Evolutionary conservation across 1,284 basidiomycete species (phyloP).

Genomic region (Irpex sp.): DNA sequence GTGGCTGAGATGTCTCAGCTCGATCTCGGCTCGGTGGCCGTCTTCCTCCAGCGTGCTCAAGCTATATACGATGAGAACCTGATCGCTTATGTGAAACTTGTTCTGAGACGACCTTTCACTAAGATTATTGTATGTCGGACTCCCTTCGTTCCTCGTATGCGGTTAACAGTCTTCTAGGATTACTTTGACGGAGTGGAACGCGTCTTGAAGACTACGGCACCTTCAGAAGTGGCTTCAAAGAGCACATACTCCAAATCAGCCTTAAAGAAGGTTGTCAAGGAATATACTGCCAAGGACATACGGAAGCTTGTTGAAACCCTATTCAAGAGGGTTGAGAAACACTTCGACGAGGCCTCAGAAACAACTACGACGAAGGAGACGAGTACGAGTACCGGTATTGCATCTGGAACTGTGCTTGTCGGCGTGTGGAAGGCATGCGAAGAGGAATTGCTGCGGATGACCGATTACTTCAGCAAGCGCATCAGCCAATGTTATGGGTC

Average conservation of each 20-base stretch:
- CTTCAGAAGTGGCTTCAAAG: conserved; percentile 77
- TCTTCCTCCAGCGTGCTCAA: conserved; percentile 73
- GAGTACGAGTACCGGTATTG: conserved; percentile 40
- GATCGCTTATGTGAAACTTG: conserved; percentile 78
- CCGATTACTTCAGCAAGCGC: conserved; percentile 60
- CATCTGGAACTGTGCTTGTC: conserved; percentile 65
- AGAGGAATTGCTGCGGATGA: conserved; percentile 70
- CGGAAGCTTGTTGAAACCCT: conserved; percentile 83
- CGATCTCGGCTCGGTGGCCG: conserved; percentile 61
- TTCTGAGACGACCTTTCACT: conserved; percentile 81
- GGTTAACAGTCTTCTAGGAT: conserved; percentile 50
- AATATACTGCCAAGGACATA: conserved; percentile 84
- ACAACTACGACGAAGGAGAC: conserved; percentile 53
- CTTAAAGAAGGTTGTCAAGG: conserved; percentile 82
- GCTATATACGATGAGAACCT: conserved; percentile 86
- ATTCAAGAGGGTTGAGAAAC: conserved; percentile 91
- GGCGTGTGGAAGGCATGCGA: conserved; percentile 89
- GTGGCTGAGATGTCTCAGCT: conserved; percentile 73
- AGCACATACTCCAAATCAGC: conserved; percentile 72
- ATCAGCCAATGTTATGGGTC: conserved; percentile 78
- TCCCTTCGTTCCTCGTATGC: not conserved
- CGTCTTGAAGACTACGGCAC: conserved; percentile 74
- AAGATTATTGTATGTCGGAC: conserved; percentile 73
- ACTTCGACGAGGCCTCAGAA: conserved; percentile 79
- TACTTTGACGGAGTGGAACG: conserved; percentile 92